A percentile compares a stretch with the other conserved stretches of the same genome.
Evolutionary conservation across 306 rosid species (phyloP).

Genomic region (Trifolium repens): DNA sequence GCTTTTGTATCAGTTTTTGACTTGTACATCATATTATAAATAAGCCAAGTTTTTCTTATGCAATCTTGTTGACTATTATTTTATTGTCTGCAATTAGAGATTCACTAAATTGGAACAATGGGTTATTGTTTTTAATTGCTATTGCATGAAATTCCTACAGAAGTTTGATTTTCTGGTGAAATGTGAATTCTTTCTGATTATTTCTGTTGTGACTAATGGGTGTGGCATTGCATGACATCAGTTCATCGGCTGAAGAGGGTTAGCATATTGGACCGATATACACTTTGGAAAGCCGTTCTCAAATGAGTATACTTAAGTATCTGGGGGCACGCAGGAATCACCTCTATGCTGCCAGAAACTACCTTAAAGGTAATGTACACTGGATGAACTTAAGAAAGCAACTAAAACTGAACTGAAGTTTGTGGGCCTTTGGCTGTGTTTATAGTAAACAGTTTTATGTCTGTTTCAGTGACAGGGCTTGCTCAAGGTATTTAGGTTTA

Average conservation of each 20-base stretch:
- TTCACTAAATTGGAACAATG: slow-evolving; percentile 16
- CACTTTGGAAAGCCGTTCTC: slow-evolving; percentile 26
- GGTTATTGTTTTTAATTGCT: slow-evolving; percentile 1
- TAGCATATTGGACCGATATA: slow-evolving; percentile 19
- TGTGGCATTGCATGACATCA: not conserved
- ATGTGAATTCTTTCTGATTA: slow-evolving; percentile 25
- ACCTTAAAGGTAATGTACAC: slow-evolving; percentile 56
- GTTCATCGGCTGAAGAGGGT: slow-evolving; percentile 13
- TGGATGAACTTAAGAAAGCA: not conserved
- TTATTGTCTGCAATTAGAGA: slow-evolving; percentile 9
- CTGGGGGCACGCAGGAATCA: slow-evolving; percentile 33
- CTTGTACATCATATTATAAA: not conserved
- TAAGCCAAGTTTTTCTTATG: slow-evolving; percentile 3
- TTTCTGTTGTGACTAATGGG: slow-evolving; percentile 15
- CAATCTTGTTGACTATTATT: not conserved
- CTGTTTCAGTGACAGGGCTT: not conserved
- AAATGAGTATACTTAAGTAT: slow-evolving; percentile 61
- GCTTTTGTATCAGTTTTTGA: not conserved
- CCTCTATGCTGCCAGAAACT: slow-evolving; percentile 42
- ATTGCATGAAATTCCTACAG: not conserved
- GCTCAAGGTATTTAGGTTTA: not conserved
- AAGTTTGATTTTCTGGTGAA: not conserved
- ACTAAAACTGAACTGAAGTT: not conserved
- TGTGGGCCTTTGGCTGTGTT: not conserved
- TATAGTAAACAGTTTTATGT: not conserved